These are phyloP conservation scores for Limtongia smithiae DNA, from an alignment of 805 yeast genomes.

Conservation along the genomic window DNA sequence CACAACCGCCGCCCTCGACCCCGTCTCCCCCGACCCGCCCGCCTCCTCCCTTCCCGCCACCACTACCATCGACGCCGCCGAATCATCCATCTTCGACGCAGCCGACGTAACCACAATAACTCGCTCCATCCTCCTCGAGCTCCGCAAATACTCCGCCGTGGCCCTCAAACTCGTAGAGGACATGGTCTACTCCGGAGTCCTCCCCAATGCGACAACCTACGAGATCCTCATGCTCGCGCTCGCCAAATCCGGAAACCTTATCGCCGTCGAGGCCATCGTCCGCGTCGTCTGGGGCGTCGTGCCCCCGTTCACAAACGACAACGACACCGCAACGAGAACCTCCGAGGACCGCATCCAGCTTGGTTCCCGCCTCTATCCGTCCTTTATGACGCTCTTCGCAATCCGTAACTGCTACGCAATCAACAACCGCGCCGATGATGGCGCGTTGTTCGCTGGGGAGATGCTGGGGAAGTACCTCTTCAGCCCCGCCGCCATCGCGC, in stretches of 20 bases:
- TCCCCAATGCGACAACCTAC: slow-evolving; percentile 36
- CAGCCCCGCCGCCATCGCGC: too few relatives aligned
- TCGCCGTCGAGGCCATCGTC: slow-evolving; percentile 28
- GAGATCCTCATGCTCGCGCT: slow-evolving; percentile 36
- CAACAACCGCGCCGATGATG: slow-evolving; percentile 1
- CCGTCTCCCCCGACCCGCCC: background rate
- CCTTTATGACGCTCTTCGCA: slow-evolving; percentile 12
- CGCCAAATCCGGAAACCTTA: slow-evolving; percentile 34
- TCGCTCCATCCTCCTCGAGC: background rate
- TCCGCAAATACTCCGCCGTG: slow-evolving; percentile 7
- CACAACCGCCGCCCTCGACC: background rate
- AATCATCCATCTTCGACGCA: slow-evolving; percentile 13
- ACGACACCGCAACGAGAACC: background rate
- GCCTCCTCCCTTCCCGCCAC: background rate
- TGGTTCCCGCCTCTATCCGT: slow-evolving; percentile 16
- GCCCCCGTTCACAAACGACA: slow-evolving; percentile 1
- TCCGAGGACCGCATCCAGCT: background rate
- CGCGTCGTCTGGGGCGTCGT: slow-evolving; percentile 34
- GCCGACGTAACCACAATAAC: background rate
- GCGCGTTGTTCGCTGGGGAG: too few relatives aligned
- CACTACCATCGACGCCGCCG: background rate
- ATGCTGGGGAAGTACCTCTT: too few relatives aligned
- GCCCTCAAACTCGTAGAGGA: slow-evolving; percentile 30
- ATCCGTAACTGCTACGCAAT: slow-evolving; percentile 8
- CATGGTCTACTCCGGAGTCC: slow-evolving; percentile 34